Base-by-base conservation (phyloP, 176 grass and related monocot species). In the Juncus inflexus region DNA sequence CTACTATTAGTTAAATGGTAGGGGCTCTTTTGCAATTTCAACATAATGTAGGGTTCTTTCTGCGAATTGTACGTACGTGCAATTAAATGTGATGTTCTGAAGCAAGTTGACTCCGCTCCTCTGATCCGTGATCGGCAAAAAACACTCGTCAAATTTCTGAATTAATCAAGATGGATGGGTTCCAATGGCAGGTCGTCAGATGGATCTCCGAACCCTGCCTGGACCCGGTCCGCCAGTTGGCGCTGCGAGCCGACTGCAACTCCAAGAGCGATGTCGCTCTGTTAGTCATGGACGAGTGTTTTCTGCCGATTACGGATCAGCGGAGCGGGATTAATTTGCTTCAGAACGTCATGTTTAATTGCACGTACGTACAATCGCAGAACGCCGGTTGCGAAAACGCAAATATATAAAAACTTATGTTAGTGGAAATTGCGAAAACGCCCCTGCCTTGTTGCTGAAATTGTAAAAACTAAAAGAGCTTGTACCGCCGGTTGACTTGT, bases 131-230 rank as follows among this genome's bases (percentile, higher is more conserved):
- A 99, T 94, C 2, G 95, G 95, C 74, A 80, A 67, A 84, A 99
- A 99, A 64, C 95, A 99, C 73, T 99, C 95, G 41, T 99, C 83
- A n/a, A n/a, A n/a, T n/a, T n/a, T n/a, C n/a, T n/a, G n/a, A n/a
- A n/a, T n/a, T n/a, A n/a, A n/a, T n/a, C n/a, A n/a, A n/a, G n/a
- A n/a, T n/a, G n/a, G n/a, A n/a, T n/a, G n/a, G n/a, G n/a, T n/a
- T n/a, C n/a, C n/a, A n/a, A n/a, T n/a, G n/a, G n/a, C n/a, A n/a
- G n/a, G n/a, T 92, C 67, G 42, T 99, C 74, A 83, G 78, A 65
- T 78, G 79, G 42, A 79, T 86, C 60, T 56, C 81, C 73, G 89
- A 90, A 53, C 72, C 92, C 69, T 71, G 52, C 53, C 12, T 19
- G 53, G 80, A 86, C 64, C 62, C 74, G 66, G 47, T 71, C 28